Evolutionary conservation across 176 grass and related monocot genomes (phyloP).

Genomic region (Carex kokanica): DNA sequence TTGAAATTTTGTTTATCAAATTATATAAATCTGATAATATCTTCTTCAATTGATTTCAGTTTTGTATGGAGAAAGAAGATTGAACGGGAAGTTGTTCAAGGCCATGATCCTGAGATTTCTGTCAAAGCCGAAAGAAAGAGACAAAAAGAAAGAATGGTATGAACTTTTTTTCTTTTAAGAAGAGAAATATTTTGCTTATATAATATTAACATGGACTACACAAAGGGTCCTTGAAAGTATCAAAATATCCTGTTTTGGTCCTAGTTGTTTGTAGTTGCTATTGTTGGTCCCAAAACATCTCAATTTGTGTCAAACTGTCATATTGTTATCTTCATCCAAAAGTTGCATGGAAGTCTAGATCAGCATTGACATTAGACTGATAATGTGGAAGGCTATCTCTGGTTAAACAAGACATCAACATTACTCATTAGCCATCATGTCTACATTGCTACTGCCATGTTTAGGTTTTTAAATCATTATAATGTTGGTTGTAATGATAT

Average conservation of each 20-base stretch:
- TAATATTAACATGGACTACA: background rate
- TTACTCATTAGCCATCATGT: background rate
- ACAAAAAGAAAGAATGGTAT: slow-evolving; percentile 90
- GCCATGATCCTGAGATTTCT: slow-evolving; percentile 72
- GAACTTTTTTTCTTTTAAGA: background rate
- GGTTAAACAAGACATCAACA: background rate
- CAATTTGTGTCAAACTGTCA: background rate
- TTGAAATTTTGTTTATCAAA: background rate
- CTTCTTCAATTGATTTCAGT: slow-evolving; percentile 34
- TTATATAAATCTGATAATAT: slow-evolving; percentile 24
- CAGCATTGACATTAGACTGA: background rate
- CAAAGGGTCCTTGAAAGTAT: background rate
- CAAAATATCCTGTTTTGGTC: background rate
- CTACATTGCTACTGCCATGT: background rate
- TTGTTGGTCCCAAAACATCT: background rate
- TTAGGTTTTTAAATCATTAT: background rate
- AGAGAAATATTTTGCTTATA: slow-evolving; percentile 10
- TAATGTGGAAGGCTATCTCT: background rate
- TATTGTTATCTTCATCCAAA: background rate
- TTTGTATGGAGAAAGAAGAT: slow-evolving; percentile 99
- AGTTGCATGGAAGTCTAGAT: background rate
- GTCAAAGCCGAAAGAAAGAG: slow-evolving; percentile 88
- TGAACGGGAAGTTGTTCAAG: slow-evolving; percentile 78
- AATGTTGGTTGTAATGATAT: background rate
- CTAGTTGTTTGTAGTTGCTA: background rate